Base-by-base conservation (phyloP, 352 stramenopile species). In the Phytophthora quininea region DNA sequence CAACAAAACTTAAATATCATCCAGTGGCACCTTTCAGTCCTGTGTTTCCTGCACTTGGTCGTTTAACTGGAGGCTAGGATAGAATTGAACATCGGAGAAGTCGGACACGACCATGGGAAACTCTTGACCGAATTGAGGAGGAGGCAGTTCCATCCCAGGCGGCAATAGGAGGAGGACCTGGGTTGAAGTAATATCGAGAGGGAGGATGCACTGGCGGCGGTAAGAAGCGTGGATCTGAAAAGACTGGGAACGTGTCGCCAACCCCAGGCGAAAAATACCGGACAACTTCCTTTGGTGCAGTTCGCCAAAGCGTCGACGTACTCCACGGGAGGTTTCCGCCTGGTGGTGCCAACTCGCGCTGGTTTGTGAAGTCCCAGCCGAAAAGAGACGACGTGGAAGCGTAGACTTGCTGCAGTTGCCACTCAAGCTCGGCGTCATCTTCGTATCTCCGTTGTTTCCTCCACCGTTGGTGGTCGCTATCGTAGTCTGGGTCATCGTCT, bases 321-420 rank as follows among this genome's bases (percentile, higher is more conserved):
- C 63, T 81, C 80, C 80, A 93, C 2, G 71, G 62, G 4, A 81
- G 59, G 49, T 64, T 58, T 1, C 50, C 50, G 11, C 55, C n/a
- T 1, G 54, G 19, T 9, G 65, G 54, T 31, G 48, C 30, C 2
- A 91, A 61, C 50, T 91, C 81, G 5, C 80, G 76, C 56, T 93
- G 85, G 19, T 66, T 63, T 7, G 67, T 66, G 54, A 93, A 91
- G 58, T 95, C 85, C 85, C 85, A 95, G 29, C 87, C 87, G 50
- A 91, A 85, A n/a, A 90, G 63, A 32, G 71, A 79, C 11, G 87
- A 82, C 24, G 80, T 88, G 1, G 81, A 82, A n/a, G 80, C 73
- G 51, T 95, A 95, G 11, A 93, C 84, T 45, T 91, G 73, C 63
- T 91, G 73, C 31, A 95, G 56, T 24, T 93, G 84, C 82, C 72